These are phyloP conservation scores for Clarireedia paspali DNA, from an alignment of 2,329 filamentous ascomycete genomes.

Conservation along the genomic window DNA sequence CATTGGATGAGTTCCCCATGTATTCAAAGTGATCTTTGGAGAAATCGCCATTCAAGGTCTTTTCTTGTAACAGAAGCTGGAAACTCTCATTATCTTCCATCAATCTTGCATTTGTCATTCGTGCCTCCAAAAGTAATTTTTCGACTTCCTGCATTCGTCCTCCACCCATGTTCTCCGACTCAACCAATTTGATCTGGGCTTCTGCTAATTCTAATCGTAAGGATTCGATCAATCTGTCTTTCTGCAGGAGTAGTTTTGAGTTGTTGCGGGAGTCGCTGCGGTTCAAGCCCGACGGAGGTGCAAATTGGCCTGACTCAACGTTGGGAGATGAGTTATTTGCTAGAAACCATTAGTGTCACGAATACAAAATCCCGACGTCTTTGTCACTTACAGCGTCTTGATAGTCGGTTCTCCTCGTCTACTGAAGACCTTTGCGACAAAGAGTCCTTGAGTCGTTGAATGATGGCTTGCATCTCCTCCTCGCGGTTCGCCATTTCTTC, in stretches of 20 bases:
- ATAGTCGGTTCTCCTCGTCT: conserved; percentile 46
- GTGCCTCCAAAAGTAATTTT: conserved; percentile 78
- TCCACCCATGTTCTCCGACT: conserved; percentile 87
- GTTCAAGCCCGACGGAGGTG: conserved; percentile 74
- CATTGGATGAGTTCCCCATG: conserved; percentile 51
- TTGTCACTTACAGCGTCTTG: conserved; percentile 47
- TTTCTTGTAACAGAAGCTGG: conserved; percentile 87
- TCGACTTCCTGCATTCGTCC: conserved; percentile 86
- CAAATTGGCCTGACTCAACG: conserved; percentile 72
- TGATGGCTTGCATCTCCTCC: conserved; percentile 83
- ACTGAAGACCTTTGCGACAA: conserved; percentile 64
- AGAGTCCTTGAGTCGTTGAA: conserved; percentile 86
- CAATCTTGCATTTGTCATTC: conserved; percentile 89
- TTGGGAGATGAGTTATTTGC: conserved; percentile 53
- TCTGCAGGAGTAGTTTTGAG: conserved; percentile 85
- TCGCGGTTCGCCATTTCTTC: conserved; percentile 78
- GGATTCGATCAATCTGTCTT: conserved; percentile 92
- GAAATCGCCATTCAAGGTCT: conserved; percentile 92
- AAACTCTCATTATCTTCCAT: conserved; percentile 99
- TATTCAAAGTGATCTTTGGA: conserved; percentile 62
- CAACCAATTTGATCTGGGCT: conserved; percentile 88
- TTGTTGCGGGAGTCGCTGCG: conserved; percentile 85
- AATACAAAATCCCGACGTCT: neutral
- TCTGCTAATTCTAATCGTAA: conserved; percentile 88
- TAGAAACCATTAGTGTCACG: conserved; percentile 17